A percentile compares a stretch with the other conserved stretches of the same genome.
Conservation (phyloP, 202 grass and related monocot genomes). For the Tripidium arundinaceum region DNA sequence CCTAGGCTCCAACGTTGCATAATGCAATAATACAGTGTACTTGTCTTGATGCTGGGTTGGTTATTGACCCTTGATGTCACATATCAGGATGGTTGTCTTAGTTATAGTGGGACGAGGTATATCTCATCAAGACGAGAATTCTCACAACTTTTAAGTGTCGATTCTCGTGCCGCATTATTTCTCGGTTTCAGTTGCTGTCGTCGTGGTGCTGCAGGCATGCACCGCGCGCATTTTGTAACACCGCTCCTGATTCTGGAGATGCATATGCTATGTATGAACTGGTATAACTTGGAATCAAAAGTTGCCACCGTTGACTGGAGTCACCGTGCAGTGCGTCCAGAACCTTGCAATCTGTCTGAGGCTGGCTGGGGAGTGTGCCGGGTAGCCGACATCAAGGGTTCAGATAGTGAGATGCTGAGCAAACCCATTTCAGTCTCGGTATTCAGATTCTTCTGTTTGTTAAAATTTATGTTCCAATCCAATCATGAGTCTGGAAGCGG, state of each 20-base stretch:
- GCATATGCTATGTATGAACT: conserved; percentile 37
- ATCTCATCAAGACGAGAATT: conserved; percentile 54
- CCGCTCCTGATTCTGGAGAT: conserved; percentile 36
- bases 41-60: conserved; percentile 42
- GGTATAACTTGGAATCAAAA: conserved; percentile 30
- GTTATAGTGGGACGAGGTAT: conserved; percentile 33
- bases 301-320: conserved; percentile 2
- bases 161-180: conserved; percentile 39
- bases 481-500: background rate
- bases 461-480: background rate
- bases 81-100: conserved; percentile 43
- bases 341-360: background rate
- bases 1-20: conserved; percentile 44
- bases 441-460: background rate
- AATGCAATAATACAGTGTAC: conserved; percentile 50
- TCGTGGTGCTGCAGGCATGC: background rate
- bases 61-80: conserved; percentile 29
- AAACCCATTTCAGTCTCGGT: background rate
- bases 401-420: background rate
- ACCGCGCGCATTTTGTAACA: conserved; percentile 11
- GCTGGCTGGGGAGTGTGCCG: background rate
- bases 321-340: background rate
- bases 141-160: conserved; percentile 63
- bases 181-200: conserved; percentile 7
- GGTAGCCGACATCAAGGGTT: background rate